phyloP scores from a whole-genome alignment of 2,329 filamentous ascomycete species.

The Phialophora verrucosa region DNA sequence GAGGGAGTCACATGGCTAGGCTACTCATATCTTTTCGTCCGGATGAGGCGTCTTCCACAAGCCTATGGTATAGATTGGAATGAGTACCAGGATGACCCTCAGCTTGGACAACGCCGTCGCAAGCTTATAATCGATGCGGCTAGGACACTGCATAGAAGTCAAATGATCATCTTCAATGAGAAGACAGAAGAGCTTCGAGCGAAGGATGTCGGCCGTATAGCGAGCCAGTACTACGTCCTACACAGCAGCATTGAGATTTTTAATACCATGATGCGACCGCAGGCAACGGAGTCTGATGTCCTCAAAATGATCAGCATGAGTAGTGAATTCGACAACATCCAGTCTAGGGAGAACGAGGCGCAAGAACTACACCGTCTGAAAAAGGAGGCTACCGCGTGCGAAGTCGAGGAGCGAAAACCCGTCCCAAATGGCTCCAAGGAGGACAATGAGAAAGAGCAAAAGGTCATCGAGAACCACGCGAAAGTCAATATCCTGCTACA shows the following conservation, averaged over 20 bases:
- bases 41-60: conserved; percentile 90
- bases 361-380: conserved; percentile 81
- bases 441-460: conserved; percentile 69
- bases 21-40: conserved; percentile 95
- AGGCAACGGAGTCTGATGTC: conserved; percentile 87
- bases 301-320: conserved; percentile 97
- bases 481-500: conserved; percentile 97
- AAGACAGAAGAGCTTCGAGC: conserved; percentile 87
- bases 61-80: conserved; percentile 95
- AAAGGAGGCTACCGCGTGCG: conserved; percentile 73
- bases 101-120: conserved; percentile 81
- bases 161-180: conserved; percentile 99
- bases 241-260: conserved; percentile 95
- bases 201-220: conserved; percentile 95
- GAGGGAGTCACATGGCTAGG: conserved; percentile 98
- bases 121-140: conserved; percentile 89
- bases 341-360: conserved; percentile 86
- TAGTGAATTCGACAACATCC: conserved; percentile 96
- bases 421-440: conserved; percentile 65
- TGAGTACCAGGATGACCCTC: conserved; percentile 86
- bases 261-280: conserved; percentile 89
- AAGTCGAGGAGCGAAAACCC: conserved; percentile 71
- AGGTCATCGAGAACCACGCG: conserved; percentile 71
- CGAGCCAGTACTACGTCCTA: conserved; percentile 94
- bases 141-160: conserved; percentile 82